phyloP scores from a whole-genome alignment of 2,329 filamentous ascomycete species.

The Aspergillus sp. region DNA sequence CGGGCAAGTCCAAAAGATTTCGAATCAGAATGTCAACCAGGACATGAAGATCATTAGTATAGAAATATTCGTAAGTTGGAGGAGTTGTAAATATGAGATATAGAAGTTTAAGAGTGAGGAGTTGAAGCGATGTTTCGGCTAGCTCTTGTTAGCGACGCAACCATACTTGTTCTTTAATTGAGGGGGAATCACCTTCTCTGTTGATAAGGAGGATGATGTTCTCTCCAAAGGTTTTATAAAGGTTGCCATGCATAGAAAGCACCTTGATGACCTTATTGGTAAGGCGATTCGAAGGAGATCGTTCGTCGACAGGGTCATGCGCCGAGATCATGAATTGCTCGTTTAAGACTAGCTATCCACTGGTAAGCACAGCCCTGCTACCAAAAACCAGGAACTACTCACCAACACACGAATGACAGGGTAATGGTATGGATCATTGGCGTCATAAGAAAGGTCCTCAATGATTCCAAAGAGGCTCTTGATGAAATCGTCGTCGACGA shows the following conservation, averaged over 20 bases:
- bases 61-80: slow-evolving; percentile 95
- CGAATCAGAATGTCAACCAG: slow-evolving; percentile 93
- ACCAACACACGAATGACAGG: slow-evolving; percentile 89
- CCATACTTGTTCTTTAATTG: background rate
- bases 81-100: slow-evolving; percentile 93
- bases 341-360: slow-evolving; percentile 76
- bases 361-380: background rate
- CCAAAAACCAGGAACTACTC: slow-evolving; percentile 28
- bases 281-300: slow-evolving; percentile 46
- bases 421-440: slow-evolving; percentile 91
- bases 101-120: slow-evolving; percentile 92
- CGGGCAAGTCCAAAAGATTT: slow-evolving; percentile 90
- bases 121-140: slow-evolving; percentile 84
- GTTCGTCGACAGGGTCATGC: slow-evolving; percentile 47
- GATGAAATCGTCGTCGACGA: slow-evolving; percentile 72
- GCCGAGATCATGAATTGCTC: slow-evolving; percentile 92
- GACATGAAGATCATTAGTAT: slow-evolving; percentile 93
- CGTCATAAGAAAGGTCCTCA: slow-evolving; percentile 80
- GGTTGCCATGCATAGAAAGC: slow-evolving; percentile 71
- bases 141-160: slow-evolving; percentile 9
- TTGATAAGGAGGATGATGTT: slow-evolving; percentile 95
- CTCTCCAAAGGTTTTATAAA: slow-evolving; percentile 92
- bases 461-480: slow-evolving; percentile 80
- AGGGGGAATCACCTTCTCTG: slow-evolving; percentile 60
- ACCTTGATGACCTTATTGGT: slow-evolving; percentile 95